phyloP scores from a whole-genome alignment of 2,329 filamentous ascomycete species.

The Niveomyces coronatus region DNA sequence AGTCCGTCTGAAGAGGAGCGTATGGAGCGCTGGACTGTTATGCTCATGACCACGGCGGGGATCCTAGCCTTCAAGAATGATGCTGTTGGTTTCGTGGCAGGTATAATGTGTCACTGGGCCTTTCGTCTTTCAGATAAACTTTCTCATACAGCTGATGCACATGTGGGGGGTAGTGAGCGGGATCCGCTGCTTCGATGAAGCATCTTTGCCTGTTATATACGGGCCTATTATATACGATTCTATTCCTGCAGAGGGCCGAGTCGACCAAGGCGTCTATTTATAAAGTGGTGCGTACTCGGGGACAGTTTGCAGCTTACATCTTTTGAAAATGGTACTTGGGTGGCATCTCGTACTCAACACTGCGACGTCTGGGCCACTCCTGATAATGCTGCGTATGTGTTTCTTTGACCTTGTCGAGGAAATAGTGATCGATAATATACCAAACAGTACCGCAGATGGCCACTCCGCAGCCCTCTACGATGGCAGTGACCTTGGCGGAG shows the following conservation, averaged over 20 bases:
- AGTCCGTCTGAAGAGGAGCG: constrained; percentile 56
- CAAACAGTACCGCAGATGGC: constrained; percentile 19
- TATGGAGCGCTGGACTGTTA: constrained; percentile 71
- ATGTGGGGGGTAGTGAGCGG: constrained; percentile 17
- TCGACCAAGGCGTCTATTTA: background rate
- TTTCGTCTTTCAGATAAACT: constrained; percentile 42
- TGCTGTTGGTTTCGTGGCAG: constrained; percentile 74
- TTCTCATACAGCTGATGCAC: constrained; percentile 23
- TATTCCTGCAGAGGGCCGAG: constrained; percentile 2
- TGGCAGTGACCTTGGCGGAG: constrained; percentile 27
- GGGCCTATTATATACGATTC: background rate
- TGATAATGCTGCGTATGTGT: constrained; percentile 18
- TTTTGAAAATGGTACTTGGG: background rate
- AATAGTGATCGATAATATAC: constrained; percentile 20
- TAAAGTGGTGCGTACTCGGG: no score
- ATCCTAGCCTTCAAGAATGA: constrained; percentile 85
- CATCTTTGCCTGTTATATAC: background rate
- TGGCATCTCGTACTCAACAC: constrained; percentile 5
- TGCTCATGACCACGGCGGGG: constrained; percentile 77
- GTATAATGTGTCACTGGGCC: constrained; percentile 67
- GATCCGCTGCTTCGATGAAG: constrained; percentile 21
- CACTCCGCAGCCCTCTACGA: constrained; percentile 24
- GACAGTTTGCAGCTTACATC: no score
- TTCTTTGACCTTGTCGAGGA: constrained; percentile 21
- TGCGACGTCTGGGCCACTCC: constrained; percentile 11